A percentile compares a stretch with the other conserved stretches of the same genome.
Conservation (phyloP, 768 basidiomycete genomes). For the Tricholoma hemisulphureum region DNA sequence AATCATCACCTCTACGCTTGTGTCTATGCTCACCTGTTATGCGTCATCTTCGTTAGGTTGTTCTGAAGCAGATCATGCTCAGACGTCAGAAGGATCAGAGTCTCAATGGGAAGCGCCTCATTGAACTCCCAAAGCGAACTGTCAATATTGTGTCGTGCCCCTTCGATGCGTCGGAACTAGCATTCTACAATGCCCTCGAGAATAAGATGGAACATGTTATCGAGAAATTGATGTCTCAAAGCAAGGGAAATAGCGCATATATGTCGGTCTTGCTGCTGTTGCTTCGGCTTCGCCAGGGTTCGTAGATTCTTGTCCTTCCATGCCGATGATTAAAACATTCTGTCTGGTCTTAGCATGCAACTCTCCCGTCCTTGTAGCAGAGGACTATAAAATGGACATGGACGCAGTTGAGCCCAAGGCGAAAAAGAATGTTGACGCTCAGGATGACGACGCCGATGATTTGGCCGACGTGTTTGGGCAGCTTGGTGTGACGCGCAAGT, state of each 20-base stretch:
- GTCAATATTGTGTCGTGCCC: conserved; percentile 72
- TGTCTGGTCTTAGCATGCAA: conserved; percentile 66
- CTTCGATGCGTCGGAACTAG: conserved; percentile 74
- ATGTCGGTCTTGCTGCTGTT: conserved; percentile 69
- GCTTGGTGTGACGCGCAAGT: conserved; percentile 68
- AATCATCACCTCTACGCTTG: conserved; percentile 6
- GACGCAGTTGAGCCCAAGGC: conserved; percentile 74
- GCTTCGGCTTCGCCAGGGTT: conserved; percentile 88
- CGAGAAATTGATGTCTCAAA: conserved; percentile 59
- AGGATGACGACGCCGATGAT: conserved; percentile 66
- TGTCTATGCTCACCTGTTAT: not conserved
- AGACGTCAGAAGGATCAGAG: conserved; percentile 75
- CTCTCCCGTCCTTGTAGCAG: conserved; percentile 79
- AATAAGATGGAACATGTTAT: conserved; percentile 63
- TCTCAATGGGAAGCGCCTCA: conserved; percentile 76
- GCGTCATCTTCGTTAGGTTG: conserved; percentile 52
- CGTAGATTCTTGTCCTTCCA: conserved; percentile 19
- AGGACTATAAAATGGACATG: conserved; percentile 68
- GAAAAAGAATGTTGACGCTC: conserved; percentile 45
- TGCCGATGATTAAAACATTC: not conserved
- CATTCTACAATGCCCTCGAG: conserved; percentile 77
- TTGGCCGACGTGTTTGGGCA: conserved; percentile 73
- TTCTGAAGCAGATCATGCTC: conserved; percentile 86
- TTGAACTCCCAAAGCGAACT: conserved; percentile 74
- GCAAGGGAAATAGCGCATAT: conserved; percentile 57